Base-by-base conservation (phyloP, 345 rosid genomes). In the Crucihimalaya himalaica region DNA sequence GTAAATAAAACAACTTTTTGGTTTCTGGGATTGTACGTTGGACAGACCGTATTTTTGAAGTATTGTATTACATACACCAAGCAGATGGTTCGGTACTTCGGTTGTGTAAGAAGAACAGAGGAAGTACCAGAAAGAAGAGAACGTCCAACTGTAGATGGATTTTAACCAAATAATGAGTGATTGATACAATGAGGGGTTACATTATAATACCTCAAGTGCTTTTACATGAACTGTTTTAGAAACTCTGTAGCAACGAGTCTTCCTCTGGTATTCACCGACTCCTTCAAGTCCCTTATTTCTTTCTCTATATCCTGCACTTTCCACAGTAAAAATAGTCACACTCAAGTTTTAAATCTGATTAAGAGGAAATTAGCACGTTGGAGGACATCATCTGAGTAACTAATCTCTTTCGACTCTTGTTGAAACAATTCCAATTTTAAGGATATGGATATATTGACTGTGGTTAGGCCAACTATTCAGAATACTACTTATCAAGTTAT, bases 161-260 rank as follows among this genome's bases (percentile, higher is more conserved):
- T 37, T 66, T 5, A 48, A 66, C 43, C 34, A 66, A 56, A 46
- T 15, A 23, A 56, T 56, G 60, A 55, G 66, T 74, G 52, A 18
- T 18, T 57, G 40, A 74, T 56, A 72, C 76, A 70, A 72, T 40
- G 70, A 50, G 27, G 34, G 56, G 5, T 47, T 62, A 63, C 70
- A 62, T 62, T 34, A 70, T 71, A 48, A 32, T 11, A 56, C 23
- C 20, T 54, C 47, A 67, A 51, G 43, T 40, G 68, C 15, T 37
- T 37, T 74, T 74, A 90, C 45, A 83, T 75, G 70, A 95, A 92
- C 76, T 95, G 97, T 86, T 95, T 95, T 69, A 95, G 78, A 70
- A 90, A 90, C 84, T 95, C 99, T 0, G 93, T 83, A 12, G 99
- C 99, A 32, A 95, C 99, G 66, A 88, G 85, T 81, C 89, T 88